phyloP scores from a whole-genome alignment of 1,284 basidiomycete genomes.

The Phellopilus nigrolimitatus region DNA sequence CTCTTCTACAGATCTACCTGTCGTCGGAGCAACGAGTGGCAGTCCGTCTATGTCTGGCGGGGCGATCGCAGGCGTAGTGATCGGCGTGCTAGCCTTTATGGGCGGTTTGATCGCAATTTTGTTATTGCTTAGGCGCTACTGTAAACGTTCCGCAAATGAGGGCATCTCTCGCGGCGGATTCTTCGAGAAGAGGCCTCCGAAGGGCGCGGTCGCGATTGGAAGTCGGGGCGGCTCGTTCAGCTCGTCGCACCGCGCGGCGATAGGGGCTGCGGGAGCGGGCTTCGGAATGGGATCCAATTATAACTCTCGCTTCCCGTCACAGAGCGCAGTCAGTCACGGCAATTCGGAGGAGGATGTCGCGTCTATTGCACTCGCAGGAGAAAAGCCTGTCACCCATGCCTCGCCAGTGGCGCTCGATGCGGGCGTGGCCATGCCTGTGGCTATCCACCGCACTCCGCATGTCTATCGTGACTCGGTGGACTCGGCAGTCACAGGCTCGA shows the following conservation, averaged over 20 bases:
- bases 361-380: constrained; percentile 1
- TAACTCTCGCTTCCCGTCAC: background rate
- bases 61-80: constrained; percentile 17
- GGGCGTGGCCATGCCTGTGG: background rate
- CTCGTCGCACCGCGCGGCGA: constrained; percentile 4
- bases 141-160: background rate
- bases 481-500: constrained; percentile 5
- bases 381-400: background rate
- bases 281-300: background rate
- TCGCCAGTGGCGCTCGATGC: background rate
- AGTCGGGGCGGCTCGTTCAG: constrained; percentile 11
- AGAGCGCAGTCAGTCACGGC: background rate
- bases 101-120: background rate
- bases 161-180: constrained; percentile 11
- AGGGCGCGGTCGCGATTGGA: constrained; percentile 11
- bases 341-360: background rate
- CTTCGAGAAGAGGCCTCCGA: constrained; percentile 12
- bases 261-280: background rate
- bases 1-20: constrained; percentile 4
- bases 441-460: constrained; percentile 5
- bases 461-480: constrained; percentile 8
- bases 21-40: constrained; percentile 9
- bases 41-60: constrained; percentile 6
- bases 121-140: constrained; percentile 9
- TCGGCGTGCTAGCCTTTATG: constrained; percentile 13